phyloP scores from a whole-genome alignment of 2,329 filamentous ascomycete species.

The Fusarium sororula region DNA sequence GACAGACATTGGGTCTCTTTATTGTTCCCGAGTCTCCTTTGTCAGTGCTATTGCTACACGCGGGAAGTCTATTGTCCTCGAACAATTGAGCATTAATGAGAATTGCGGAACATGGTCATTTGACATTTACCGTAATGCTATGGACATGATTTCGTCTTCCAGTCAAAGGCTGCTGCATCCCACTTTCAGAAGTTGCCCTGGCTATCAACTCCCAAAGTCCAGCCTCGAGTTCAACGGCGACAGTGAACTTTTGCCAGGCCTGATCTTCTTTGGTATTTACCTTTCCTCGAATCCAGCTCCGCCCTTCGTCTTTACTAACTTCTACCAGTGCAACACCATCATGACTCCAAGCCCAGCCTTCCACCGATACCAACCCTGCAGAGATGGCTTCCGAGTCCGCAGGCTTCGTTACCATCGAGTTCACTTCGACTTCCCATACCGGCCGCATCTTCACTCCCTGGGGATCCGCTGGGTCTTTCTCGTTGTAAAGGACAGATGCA shows the following conservation, averaged over 20 bases:
- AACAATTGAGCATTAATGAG: not conserved
- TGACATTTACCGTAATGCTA: not conserved
- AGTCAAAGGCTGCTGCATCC: not conserved
- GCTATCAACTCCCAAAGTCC: not conserved
- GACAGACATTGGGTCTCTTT: constrained; percentile 15
- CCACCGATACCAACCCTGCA: not conserved
- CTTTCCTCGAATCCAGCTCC: not conserved
- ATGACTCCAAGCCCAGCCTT: constrained; percentile 10
- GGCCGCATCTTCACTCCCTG: not conserved
- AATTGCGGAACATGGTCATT: constrained; percentile 55
- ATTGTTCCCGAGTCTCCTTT: not conserved
- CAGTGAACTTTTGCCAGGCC: not conserved
- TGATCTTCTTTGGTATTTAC: not conserved
- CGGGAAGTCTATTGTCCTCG: not conserved
- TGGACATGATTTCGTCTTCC: not conserved
- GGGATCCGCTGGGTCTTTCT: not conserved
- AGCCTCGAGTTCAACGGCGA: not conserved
- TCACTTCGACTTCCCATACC: constrained; percentile 16
- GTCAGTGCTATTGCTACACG: not conserved
- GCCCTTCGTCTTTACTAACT: not conserved
- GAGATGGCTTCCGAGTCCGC: not conserved
- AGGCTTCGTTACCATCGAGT: constrained; percentile 13
- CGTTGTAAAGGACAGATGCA: constrained; percentile 1
- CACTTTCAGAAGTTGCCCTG: not conserved
- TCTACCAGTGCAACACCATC: not conserved